Base-by-base conservation (phyloP, 139 green algal genomes). In the Chlorella sp. region DNA sequence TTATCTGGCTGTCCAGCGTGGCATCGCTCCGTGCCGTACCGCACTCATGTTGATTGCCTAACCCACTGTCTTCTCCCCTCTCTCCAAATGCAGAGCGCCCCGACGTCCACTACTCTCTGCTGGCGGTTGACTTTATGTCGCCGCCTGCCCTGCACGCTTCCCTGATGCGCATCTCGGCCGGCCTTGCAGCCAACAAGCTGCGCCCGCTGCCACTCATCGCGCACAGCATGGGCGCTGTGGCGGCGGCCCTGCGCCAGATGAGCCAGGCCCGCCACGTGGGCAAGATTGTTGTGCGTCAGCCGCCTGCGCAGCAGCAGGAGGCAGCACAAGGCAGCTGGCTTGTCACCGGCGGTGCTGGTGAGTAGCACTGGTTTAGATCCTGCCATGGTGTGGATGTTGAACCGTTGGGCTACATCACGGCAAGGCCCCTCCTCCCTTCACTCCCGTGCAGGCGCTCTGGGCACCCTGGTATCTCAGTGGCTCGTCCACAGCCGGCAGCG, bases 61-160 rank as follows among this genome's bases (percentile, higher is more conserved):
- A 44, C n/a, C 1, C 34, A 8, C 41, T 9, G n/a, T 64, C 41
- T 3, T 3, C 19, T 32, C 28, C 43, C 3, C 54, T 6, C 41
- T 5, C 17, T 11, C 54, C 24, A 22, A 17, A 6, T 85, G 81
- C 81, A 86, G 93, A 98, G 77, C 93, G 95, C 0, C 93, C 94
- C 2, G 95, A 98, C 81, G 89, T 95, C 64, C 28, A 20, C 2
- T 96, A 95, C 85, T 82, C 85, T 20, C 84, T 97, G 72, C 81
- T 98, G 34, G 95, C 95, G 0, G 89, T 98, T 9, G 95, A 98
- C 90, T 97, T 98, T 88, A 89, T 98, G 86, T 93, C 95, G 0
- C 86, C 88, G n/a, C 8, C 73, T 6, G 87, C 90, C 26, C 85
- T 98, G 82, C 60, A 89, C 19, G 13, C 67, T 13, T 60, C 88